Evolutionary conservation across 257 asterid species (phyloP).

Genomic region (Linaria vulgaris): DNA sequence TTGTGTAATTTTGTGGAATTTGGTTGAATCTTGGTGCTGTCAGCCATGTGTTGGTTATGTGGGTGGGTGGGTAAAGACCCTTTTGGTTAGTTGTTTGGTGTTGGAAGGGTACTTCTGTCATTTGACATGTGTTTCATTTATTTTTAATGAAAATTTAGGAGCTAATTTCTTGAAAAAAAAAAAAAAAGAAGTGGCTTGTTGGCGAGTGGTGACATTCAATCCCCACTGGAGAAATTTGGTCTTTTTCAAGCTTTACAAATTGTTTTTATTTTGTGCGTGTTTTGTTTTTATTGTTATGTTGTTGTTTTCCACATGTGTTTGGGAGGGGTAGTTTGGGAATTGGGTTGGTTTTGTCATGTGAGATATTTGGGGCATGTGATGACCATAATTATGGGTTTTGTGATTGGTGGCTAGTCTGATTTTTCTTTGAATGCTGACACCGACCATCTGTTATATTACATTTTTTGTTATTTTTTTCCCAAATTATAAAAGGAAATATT

Average conservation of each 20-base stretch:
- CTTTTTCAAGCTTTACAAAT: slow-evolving; percentile 5
- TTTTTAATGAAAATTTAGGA: slow-evolving; percentile 1
- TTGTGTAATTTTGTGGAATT: slow-evolving; percentile 26
- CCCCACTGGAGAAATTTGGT: neutral
- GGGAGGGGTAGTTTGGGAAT: slow-evolving; percentile 20
- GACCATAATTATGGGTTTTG: neutral
- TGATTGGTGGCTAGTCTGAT: neutral
- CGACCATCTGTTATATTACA: neutral
- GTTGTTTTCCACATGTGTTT: neutral
- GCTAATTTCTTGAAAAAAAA: slow-evolving; percentile 4
- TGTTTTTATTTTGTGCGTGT: neutral
- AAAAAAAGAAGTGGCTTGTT: neutral
- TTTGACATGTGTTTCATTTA: slow-evolving; percentile 3
- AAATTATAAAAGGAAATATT: too few relatives aligned
- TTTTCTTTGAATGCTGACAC: slow-evolving; percentile 9
- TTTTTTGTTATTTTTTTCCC: too few relatives aligned
- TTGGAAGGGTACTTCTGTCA: slow-evolving; percentile 39
- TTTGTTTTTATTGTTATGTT: neutral
- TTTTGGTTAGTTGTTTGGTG: neutral
- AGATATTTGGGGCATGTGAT: slow-evolving; percentile 27
- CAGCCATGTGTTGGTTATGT: slow-evolving; percentile 15
- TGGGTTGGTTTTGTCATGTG: neutral
- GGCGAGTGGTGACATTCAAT: too few relatives aligned
- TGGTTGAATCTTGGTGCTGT: slow-evolving; percentile 34
- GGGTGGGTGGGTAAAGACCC: slow-evolving; percentile 21